Conservation (phyloP, 2,329 filamentous ascomycete genomes). For the Neopestalotiopsis rosae region DNA sequence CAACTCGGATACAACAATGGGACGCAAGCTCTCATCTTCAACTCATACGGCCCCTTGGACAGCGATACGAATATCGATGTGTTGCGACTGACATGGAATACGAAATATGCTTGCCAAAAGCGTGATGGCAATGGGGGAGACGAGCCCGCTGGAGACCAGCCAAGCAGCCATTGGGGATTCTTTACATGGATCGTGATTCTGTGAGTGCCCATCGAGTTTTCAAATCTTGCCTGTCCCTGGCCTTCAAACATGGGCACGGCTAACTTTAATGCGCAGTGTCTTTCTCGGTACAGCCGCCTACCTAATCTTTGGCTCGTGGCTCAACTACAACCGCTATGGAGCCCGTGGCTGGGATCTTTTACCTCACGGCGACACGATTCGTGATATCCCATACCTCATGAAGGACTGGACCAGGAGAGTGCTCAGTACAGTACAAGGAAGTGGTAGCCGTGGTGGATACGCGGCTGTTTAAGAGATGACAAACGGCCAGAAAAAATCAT, state of each 20-base stretch:
- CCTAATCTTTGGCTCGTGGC: conserved; percentile 97
- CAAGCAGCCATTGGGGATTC: conserved; percentile 80
- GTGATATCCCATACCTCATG: conserved; percentile 89
- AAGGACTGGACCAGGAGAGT: conserved; percentile 86
- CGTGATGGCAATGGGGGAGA: conserved; percentile 30
- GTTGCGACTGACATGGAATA: conserved; percentile 82
- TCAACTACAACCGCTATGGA: conserved; percentile 97
- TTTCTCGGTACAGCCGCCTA: conserved; percentile 89
- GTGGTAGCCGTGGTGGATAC: conserved; percentile 87
- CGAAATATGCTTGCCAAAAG: conserved; percentile 82
- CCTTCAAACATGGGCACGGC: neutral
- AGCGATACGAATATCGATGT: conserved; percentile 63
- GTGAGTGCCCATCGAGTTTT: conserved; percentile 57
- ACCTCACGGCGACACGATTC: conserved; percentile 89
- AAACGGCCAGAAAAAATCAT: neutral
- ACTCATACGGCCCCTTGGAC: conserved; percentile 70
- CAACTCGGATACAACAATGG: conserved; percentile 50
- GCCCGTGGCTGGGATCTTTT: conserved; percentile 94
- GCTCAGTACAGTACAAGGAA: conserved; percentile 82
- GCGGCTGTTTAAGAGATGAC: conserved; percentile 73
- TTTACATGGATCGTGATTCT: conserved; percentile 97
- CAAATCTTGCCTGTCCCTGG: neutral
- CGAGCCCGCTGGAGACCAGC: conserved; percentile 42
- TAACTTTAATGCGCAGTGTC: conserved; percentile 56
- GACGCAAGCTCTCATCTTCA: conserved; percentile 72